Evolutionary conservation across 495 filamentous ascomycete genomes (phyloP).

Genomic region (Lentithecium fluviatile): DNA sequence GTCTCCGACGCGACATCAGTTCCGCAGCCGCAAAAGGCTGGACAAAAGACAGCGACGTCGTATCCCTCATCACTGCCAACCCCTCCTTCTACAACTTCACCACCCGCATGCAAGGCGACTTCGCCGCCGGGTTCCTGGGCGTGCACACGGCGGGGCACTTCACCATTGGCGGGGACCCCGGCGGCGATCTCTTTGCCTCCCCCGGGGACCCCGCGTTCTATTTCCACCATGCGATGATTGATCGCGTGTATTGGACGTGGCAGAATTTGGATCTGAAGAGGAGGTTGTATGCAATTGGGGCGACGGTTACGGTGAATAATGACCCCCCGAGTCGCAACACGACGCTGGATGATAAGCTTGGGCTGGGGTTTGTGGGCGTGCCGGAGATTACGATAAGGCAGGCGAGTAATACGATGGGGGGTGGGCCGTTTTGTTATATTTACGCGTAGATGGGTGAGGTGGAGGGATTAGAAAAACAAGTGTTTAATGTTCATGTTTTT

Average conservation of each 20-base stretch:
- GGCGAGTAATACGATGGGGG: constrained; percentile 52
- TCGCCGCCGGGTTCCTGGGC: constrained; percentile 51
- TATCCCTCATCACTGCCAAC: constrained; percentile 49
- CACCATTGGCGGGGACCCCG: constrained; percentile 60
- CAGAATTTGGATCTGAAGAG: constrained; percentile 56
- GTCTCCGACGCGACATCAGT: constrained; percentile 65
- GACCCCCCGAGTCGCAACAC: constrained; percentile 50
- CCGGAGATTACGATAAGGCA: constrained; percentile 46
- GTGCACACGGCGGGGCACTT: constrained; percentile 66
- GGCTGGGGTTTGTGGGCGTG: constrained; percentile 46
- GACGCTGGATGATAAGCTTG: constrained; percentile 49
- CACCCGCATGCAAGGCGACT: constrained; percentile 52
- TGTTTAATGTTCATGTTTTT: too few species aligned
- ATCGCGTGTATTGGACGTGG: constrained; percentile 71
- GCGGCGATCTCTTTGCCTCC: constrained; percentile 58
- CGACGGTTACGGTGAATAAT: constrained; percentile 60
- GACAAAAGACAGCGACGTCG: constrained; percentile 52
- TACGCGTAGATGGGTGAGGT: too few species aligned
- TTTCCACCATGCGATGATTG: constrained; percentile 69
- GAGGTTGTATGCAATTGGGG: constrained; percentile 48
- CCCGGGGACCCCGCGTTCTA: constrained; percentile 68
- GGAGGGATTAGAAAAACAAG: too few species aligned
- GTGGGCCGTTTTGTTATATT: constrained; percentile 60
- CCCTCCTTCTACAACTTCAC: constrained; percentile 54
- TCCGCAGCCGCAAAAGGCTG: constrained; percentile 47